Evolutionary conservation across 108 stramenopile species (phyloP), one percentile per base, ranked within the genome.

Genomic region (Chaetoceros tenuissimus): DNA sequence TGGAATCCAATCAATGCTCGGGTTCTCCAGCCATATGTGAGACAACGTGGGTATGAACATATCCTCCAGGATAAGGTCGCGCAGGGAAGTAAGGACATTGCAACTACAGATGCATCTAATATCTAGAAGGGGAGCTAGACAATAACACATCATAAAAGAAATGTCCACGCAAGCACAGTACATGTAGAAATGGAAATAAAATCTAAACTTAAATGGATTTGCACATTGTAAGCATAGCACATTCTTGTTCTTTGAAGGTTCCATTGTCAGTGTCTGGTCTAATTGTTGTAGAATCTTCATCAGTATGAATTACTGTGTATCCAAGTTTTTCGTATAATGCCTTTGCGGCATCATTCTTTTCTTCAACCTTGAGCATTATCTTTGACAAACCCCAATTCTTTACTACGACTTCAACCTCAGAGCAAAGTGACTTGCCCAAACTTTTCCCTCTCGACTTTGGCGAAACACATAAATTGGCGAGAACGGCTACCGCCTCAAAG

Each of bases 1-100:
- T 96, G 92, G 92, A 96, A 96, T 67, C 95, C 95, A 13, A 86
- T 96, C 54, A 96, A 96, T 63, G 82, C 94, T 2, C 74, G 82
- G 57, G 68, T 59, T 2, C 74, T 94, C 21, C 72, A 81, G 30
- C 94, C 94, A 7, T 94, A 87, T 68, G 57, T 94, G 40, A 75
- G 78, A 49, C 80, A 84, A 27, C 70, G 64, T 24, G 85, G 81
- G 1, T 85, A 84, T 53, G 83, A 89, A 44, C 71, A 82, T 47
- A 77, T 94, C 17, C 60, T 94, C 48, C 53, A 68, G 20, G 87
- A 93, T 58, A 77, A 64, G 61, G 84, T 79, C 54, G 73, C 67
- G 0, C 79, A 87, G 60, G 92, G 92, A 47, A 24, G 64, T 31
- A 77, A 73, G 45, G 75, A 49, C n/a, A n/a, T 18, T 40, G 34